These are phyloP conservation scores for Podospora bellae-mahoneyi DNA, from an alignment of 495 filamentous ascomycete species.

Conservation along the genomic window DNA sequence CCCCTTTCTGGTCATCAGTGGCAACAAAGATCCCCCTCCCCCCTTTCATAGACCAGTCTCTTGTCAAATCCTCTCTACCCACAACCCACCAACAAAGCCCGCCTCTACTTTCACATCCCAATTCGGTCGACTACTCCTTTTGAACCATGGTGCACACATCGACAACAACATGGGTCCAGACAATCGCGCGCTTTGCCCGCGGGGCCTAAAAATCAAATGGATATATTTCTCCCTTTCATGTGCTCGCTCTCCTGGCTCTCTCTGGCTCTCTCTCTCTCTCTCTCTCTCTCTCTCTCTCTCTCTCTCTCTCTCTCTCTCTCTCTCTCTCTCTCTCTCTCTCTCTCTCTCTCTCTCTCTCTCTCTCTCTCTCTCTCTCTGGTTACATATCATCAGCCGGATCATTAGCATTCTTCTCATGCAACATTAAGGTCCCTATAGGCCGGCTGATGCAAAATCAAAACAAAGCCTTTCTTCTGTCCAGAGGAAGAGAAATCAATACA, in stretches of 20 bases:
- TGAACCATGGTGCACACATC: not conserved
- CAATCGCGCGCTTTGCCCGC: not conserved
- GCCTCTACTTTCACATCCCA: not conserved
- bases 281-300: not conserved
- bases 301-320: not conserved
- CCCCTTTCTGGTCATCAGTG: not conserved
- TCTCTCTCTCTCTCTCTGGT: not conserved
- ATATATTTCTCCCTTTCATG: slow-evolving; percentile 14
- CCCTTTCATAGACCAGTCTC: not conserved
- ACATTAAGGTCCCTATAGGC: slow-evolving; percentile 20
- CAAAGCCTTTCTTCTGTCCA: slow-evolving; percentile 23
- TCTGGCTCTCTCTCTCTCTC: too few species aligned
- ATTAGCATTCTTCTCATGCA: slow-evolving; percentile 28
- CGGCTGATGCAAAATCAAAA: slow-evolving; percentile 16
- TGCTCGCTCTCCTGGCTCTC: not conserved
- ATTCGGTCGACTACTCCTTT: not conserved
- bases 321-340: not conserved
- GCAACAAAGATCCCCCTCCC: not conserved
- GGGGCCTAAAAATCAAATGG: slow-evolving; percentile 21
- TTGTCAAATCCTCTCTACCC: not conserved
- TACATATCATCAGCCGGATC: slow-evolving; percentile 23
- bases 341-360: not conserved
- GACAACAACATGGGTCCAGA: not conserved
- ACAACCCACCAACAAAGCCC: not conserved
- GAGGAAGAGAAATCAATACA: slow-evolving; percentile 32